Conservation (phyloP, 257 asterid species). For the Scutellaria minor region DNA sequence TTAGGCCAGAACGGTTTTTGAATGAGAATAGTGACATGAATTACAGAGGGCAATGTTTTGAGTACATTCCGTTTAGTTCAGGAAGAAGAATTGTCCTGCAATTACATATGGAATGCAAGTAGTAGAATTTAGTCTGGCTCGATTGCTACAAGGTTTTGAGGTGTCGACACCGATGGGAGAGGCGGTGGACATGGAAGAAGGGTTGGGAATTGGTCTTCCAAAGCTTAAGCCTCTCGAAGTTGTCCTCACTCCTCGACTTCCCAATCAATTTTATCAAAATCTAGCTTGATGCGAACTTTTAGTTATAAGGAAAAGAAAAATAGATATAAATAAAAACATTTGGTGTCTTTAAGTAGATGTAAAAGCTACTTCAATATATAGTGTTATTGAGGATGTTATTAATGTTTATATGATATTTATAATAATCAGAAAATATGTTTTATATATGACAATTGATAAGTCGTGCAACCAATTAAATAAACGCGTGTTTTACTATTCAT, state of each 20-base stretch:
- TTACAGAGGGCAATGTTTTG: slow-evolving; percentile 45
- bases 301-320: too few species aligned
- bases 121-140: slow-evolving; percentile 48
- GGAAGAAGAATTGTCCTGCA: slow-evolving; percentile 62
- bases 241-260: slow-evolving; percentile 50
- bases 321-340: too few species aligned
- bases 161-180: slow-evolving; percentile 34
- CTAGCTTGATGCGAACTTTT: not conserved
- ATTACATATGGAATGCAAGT: slow-evolving; percentile 43
- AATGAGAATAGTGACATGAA: slow-evolving; percentile 17
- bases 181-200: slow-evolving; percentile 60
- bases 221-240: slow-evolving; percentile 56
- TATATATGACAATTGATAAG: too few species aligned
- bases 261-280: slow-evolving; percentile 37
- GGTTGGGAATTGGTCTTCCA: slow-evolving; percentile 54
- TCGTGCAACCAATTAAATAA: too few species aligned
- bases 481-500: too few species aligned
- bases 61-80: slow-evolving; percentile 56
- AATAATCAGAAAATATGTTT: too few species aligned
- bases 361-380: too few species aligned
- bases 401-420: too few species aligned
- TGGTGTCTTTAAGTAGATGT: too few species aligned
- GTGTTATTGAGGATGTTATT: too few species aligned
- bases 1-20: slow-evolving; percentile 56
- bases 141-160: slow-evolving; percentile 58